Base-by-base conservation (phyloP, 169 alveolate species). In the Blepharisma undulans region DNA sequence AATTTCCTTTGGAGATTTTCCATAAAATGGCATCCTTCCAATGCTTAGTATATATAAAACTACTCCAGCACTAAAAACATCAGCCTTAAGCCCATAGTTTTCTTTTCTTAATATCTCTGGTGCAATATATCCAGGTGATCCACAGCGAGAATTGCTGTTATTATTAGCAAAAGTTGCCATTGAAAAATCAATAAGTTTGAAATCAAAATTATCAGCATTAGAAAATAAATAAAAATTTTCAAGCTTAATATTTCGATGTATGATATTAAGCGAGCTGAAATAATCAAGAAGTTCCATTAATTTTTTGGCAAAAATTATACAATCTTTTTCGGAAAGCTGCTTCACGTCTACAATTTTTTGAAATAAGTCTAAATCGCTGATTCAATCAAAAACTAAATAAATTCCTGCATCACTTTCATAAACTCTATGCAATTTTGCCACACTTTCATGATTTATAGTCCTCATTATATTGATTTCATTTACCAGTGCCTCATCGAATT, bases 11-110 rank as follows among this genome's bases (percentile, higher is more conserved):
- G 7, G 78, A 10, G 32, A 34, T 25, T 33, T 34, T 22, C 78
- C 89, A 22, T 33, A 80, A 91, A 95, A 95, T 19, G 97, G 97
- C 10, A 91, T 72, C 25, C 33, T 85, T 19, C 97, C 94, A 59
- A 88, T 72, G 4, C 93, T 90, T 92, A 95, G 71, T 66, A 93
- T 89, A 88, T 91, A 92, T 25, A 93, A 84, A 79, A 94, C 93
- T 72, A 95, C 90, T 27, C 97, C 97, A 34, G 92, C 76, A 32
- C 94, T 90, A 95, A 95, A 95, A 19, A 95, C 79, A 91, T 95
- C 97, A 34, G 92, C 94, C 90, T 95, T 94, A 71, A 90, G 90
- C 33, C 92, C 80, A 90, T 95, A 95, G 18, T 94, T 93, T 33
- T 84, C 79, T 22, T 29, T n/a, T 84, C n/a, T 84, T 21, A 84